Conservation (phyloP, 345 rosid species). For the Kandelia obovata region DNA sequence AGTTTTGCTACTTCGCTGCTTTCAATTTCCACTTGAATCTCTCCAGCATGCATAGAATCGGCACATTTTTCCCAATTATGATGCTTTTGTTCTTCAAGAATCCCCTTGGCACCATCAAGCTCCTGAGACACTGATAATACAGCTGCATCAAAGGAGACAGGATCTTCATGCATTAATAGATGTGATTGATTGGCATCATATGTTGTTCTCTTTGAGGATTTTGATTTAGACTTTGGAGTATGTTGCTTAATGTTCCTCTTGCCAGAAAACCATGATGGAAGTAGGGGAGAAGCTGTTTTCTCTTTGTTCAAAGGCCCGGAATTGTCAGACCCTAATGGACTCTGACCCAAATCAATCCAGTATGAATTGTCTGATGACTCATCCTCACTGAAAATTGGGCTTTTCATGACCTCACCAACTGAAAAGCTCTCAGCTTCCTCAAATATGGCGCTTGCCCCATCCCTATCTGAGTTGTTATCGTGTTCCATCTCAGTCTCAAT, state of each 20-base stretch:
- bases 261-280: conserved; percentile 44
- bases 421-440: conserved; percentile 78
- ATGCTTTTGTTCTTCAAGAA: conserved; percentile 45
- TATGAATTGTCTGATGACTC: conserved; percentile 62
- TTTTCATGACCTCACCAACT: conserved; percentile 75
- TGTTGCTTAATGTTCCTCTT: conserved; percentile 35
- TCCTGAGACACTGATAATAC: conserved; percentile 58
- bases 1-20: conserved; percentile 8
- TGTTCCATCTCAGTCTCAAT: conserved; percentile 72
- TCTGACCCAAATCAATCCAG: conserved; percentile 72
- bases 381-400: conserved; percentile 65
- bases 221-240: conserved; percentile 43
- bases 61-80: conserved; percentile 22
- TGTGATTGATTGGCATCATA: conserved; percentile 30
- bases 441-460: conserved; percentile 72
- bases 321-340: conserved; percentile 55
- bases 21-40: conserved; percentile 45
- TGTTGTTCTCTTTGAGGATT: conserved; percentile 31
- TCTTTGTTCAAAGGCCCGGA: conserved; percentile 37
- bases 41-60: conserved; percentile 28
- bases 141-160: conserved; percentile 74
- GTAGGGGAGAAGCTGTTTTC: conserved; percentile 40
- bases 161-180: conserved; percentile 30
- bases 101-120: conserved; percentile 37
- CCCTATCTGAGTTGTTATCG: conserved; percentile 67